phyloP scores from a whole-genome alignment of 2,329 filamentous ascomycete species.

The Diaporthe citriasiana region DNA sequence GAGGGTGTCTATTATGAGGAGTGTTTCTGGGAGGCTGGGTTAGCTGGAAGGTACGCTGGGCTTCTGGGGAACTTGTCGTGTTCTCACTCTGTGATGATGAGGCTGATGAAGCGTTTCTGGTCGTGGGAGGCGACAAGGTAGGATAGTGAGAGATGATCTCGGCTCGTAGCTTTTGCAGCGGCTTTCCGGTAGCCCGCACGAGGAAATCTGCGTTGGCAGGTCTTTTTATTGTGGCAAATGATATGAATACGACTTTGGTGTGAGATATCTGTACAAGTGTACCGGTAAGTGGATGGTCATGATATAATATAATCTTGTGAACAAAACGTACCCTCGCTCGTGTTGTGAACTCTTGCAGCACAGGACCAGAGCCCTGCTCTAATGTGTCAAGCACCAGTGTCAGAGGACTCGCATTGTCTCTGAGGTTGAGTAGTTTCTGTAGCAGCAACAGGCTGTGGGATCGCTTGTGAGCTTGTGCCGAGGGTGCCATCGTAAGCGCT shows the following conservation, averaged over 20 bases:
- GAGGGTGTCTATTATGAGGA: slow-evolving; percentile 86
- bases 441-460: slow-evolving; percentile 48
- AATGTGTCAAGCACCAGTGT: slow-evolving; percentile 88
- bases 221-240: slow-evolving; percentile 80
- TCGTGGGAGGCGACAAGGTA: slow-evolving; percentile 53
- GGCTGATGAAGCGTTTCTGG: slow-evolving; percentile 54
- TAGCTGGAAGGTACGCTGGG: slow-evolving; percentile 24
- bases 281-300: slow-evolving; percentile 6
- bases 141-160: slow-evolving; percentile 71
- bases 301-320: not conserved
- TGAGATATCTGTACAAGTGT: slow-evolving; percentile 66
- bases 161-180: slow-evolving; percentile 67
- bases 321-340: slow-evolving; percentile 75
- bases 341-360: slow-evolving; percentile 80
- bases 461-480: slow-evolving; percentile 45
- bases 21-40: slow-evolving; percentile 65
- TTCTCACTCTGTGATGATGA: slow-evolving; percentile 56
- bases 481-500: slow-evolving; percentile 43
- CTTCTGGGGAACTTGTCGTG: not conserved
- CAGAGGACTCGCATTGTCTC: slow-evolving; percentile 86
- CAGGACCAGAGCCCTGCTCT: slow-evolving; percentile 81
- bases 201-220: slow-evolving; percentile 77
- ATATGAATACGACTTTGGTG: slow-evolving; percentile 80
- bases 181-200: slow-evolving; percentile 74
- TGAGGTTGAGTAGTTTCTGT: slow-evolving; percentile 62